Evolutionary conservation across 352 stramenopile genomes (phyloP), one percentile per base, ranked within the genome.

Genomic region (Phytophthora syringae): DNA sequence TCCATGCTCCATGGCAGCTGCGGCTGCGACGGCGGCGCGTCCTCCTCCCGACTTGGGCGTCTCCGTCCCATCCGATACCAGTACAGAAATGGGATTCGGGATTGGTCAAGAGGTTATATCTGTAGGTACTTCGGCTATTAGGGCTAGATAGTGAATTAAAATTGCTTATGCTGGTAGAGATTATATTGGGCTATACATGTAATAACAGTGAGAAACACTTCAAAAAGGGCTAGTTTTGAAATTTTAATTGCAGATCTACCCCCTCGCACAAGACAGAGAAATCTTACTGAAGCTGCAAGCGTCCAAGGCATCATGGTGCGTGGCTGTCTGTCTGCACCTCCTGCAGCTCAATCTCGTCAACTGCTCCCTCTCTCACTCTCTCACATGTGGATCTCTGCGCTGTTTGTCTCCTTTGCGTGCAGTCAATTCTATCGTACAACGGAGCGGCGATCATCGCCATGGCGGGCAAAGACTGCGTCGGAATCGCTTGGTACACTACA

Each of bases 401-500:
- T 53, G 28, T 7, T 28, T 32, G 5, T 32, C 27, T 32, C 27
- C 27, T 10, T 32, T 32, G 27, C 9, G 5, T 44, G 16, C 48
- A 93, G 84, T 91, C 82, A 60, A 96, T 97, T 55, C 74, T 97
- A 58, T 97, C 97, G 74, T 99, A 99, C 84, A 99, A 99, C 80
- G 98, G 98, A 65, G 93, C 92, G 50, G 98, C 97, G 51, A 98
- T 99, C 61, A 98, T 99, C 71, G 98, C 96, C 61, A 99, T 99
- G 98, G 91, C 96, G 22, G 98, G 98, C 61, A 99, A 99, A 76
- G 94, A 99, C 80, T 99, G 98, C 77, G 97, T 99, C 28, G 98
- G 92, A 25, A 99, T 99, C 67, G 97, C 97, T 43, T 95, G 89
- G 89, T 97, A 74, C 52, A 70, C 45, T 54, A 20, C 13, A 30